Conservation (phyloP, 371 early-diverging fungal genomes). For the Enterospora canceri region DNA sequence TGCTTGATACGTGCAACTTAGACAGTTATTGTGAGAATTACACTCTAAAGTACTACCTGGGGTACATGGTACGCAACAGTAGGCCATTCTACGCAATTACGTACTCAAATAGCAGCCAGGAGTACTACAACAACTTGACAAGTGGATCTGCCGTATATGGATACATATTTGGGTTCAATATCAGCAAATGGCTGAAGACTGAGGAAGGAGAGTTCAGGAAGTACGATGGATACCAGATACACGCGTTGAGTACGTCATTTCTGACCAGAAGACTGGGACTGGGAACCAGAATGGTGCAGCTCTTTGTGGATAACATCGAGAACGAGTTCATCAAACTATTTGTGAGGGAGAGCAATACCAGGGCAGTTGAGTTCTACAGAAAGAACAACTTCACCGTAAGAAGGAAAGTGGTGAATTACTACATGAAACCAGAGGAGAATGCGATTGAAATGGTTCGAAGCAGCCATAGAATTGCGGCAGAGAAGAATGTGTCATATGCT, state of each 20-base stretch:
- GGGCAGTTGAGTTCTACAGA: constrained; percentile 86
- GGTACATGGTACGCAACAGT: constrained; percentile 28
- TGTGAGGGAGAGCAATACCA: constrained; percentile 76
- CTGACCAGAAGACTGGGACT: constrained; percentile 76
- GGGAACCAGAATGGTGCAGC: constrained; percentile 72
- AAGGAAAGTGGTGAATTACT: constrained; percentile 74
- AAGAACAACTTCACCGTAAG: constrained; percentile 79
- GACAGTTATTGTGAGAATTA: constrained; percentile 45
- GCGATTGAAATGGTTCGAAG: constrained; percentile 55
- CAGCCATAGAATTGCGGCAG: too few species aligned
- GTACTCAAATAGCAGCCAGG: not conserved
- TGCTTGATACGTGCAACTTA: constrained; percentile 41
- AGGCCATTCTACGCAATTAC: not conserved
- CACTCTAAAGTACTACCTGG: constrained; percentile 48
- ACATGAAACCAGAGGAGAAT: constrained; percentile 58
- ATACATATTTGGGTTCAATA: constrained; percentile 45
- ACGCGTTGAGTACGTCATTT: constrained; percentile 88
- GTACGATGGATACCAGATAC: constrained; percentile 67
- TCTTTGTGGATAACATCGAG: constrained; percentile 61
- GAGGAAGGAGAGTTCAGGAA: not conserved
- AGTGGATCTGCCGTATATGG: constrained; percentile 9
- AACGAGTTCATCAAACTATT: constrained; percentile 86
- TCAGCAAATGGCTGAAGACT: not conserved
- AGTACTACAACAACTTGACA: not conserved
- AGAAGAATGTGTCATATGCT: too few species aligned